These are phyloP conservation scores for Friedmanniomyces endolithicus DNA, from an alignment of 495 filamentous ascomycete species.

Conservation along the genomic window DNA sequence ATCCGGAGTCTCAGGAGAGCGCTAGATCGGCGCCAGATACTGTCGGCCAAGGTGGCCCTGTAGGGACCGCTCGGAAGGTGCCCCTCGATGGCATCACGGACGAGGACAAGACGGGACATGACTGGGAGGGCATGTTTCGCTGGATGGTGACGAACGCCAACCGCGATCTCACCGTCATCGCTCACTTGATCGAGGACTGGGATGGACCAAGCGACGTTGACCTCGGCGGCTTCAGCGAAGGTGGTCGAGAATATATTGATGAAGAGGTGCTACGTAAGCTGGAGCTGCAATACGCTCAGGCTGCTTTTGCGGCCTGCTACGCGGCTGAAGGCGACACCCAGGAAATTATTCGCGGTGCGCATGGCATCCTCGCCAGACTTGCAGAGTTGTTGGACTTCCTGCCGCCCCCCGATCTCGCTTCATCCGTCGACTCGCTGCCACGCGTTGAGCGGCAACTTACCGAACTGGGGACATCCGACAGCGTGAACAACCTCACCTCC, in stretches of 20 bases:
- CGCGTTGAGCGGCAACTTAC: constrained; percentile 23
- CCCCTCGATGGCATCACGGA: constrained; percentile 5
- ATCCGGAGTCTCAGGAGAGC: constrained; percentile 11
- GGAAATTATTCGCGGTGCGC: constrained; percentile 48
- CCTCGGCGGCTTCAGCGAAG: constrained; percentile 53
- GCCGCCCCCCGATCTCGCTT: constrained; percentile 33
- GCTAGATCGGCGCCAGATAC: neutral
- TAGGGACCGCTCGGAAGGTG: neutral
- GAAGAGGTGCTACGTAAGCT: constrained; percentile 43
- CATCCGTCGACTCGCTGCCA: constrained; percentile 22
- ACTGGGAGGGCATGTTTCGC: constrained; percentile 68
- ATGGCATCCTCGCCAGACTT: constrained; percentile 49
- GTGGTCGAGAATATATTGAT: constrained; percentile 31
- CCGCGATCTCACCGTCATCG: constrained; percentile 34
- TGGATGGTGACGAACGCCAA: constrained; percentile 59
- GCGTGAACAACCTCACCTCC: constrained; percentile 37
- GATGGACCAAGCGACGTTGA: constrained; percentile 71
- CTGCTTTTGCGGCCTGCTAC: constrained; percentile 62
- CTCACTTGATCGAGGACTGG: constrained; percentile 59
- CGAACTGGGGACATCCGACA: constrained; percentile 32
- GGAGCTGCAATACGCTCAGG: constrained; percentile 53
- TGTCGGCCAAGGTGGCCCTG: neutral
- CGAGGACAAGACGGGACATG: constrained; percentile 27
- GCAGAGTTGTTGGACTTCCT: constrained; percentile 49
- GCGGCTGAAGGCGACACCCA: constrained; percentile 46